Evolutionary conservation across 257 asterid genomes (phyloP).

Genomic region (Echium plantagineum): DNA sequence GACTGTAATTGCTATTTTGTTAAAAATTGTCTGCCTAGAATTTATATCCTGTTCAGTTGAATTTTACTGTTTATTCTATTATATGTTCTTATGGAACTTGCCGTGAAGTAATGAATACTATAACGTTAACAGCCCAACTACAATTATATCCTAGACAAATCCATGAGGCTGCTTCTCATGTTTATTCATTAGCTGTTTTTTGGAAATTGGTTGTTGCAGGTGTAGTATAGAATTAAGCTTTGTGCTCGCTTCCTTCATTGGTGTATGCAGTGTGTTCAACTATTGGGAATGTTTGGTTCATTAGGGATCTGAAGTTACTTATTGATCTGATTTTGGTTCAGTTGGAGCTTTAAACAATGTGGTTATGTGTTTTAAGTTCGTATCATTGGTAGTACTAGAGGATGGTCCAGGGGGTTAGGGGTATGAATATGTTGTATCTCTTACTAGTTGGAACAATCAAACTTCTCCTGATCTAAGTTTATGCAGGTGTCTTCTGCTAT

Average conservation of each 20-base stretch:
- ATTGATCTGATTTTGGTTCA: not conserved
- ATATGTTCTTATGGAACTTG: no score
- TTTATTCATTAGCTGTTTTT: not conserved
- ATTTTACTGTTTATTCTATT: no score
- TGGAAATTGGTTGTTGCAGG: not conserved
- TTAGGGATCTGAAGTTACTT: not conserved
- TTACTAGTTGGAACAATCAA: not conserved
- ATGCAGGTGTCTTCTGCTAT: slow-evolving; percentile 68
- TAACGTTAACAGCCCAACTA: no score
- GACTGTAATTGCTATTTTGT: no score
- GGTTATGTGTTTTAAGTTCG: not conserved
- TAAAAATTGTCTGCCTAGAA: not conserved
- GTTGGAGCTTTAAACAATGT: not conserved
- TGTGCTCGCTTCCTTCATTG: not conserved
- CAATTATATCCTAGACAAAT: no score
- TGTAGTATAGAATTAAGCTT: not conserved
- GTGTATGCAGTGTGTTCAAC: not conserved
- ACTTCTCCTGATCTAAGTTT: not conserved
- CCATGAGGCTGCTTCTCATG: not conserved
- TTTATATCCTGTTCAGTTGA: not conserved
- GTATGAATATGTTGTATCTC: not conserved
- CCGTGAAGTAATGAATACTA: no score
- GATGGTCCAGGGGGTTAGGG: no score
- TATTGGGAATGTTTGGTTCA: not conserved
- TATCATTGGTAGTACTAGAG: no score